Evolutionary conservation across 371 early-diverging fungal genomes (phyloP), one percentile per base, ranked within the genome.

Genomic region (Mortierella sp.): DNA sequence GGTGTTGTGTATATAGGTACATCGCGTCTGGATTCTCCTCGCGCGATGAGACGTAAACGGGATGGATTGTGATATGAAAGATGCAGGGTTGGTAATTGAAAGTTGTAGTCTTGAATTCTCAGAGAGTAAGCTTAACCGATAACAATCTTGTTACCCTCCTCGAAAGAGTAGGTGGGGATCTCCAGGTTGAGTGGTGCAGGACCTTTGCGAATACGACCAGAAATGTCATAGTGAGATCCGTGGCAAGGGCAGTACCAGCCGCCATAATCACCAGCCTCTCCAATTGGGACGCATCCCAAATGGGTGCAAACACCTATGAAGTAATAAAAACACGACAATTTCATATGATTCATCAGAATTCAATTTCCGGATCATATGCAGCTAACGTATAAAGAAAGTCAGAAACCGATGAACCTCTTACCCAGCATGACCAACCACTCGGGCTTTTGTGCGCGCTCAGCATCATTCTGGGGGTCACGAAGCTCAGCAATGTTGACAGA

Each of bases 181-280:
- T 98, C 99, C 71, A 98, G 89, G 90, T 98, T 98, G 67, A 98
- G 92, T 57, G 99, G 99, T 72, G 99, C 99, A 50, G 99, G 99
- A 58, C 99, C 99, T 91, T 97, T 97, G 79, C 99, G 92, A 79
- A 98, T 97, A 88, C 98, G 96, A 64, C 97, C 97, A 69, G 86
- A 87, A 69, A 87, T 86, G 68, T 86, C 87, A 75, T 81, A 81
- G 52, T 80, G 80, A 68, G 97, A 97, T 78, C 99, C 98, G 88
- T 97, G 98, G 94, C 99, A 98, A 65, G 99, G 99, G 91, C 99
- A 98, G 91, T 97, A 98, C 98, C 98, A 98, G 71, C 98, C 99
- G 77, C 96, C 97, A 83, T 88, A 98, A 74, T 98, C 99, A 87
- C 98, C 98, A 85, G 98, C 93, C 85, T 98, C 98, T 70, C 97